These are phyloP conservation scores for Rhododendron williamsianum DNA, from an alignment of 148 eudicot species.

Conservation along the genomic window DNA sequence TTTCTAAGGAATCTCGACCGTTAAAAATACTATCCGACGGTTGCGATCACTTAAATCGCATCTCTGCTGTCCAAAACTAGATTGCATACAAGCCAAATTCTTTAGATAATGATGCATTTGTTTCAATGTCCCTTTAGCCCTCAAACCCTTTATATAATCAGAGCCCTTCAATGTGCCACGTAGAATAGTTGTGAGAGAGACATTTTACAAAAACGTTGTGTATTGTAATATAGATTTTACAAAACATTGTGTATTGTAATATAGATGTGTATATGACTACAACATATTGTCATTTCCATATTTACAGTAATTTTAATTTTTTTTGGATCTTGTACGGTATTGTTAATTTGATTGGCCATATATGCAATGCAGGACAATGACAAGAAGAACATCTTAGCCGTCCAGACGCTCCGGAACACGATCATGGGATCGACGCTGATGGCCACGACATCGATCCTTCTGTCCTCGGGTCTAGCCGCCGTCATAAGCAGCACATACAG, in stretches of 20 bases:
- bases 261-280: background rate
- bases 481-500: constrained; percentile 88
- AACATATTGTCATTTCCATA: background rate
- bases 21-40: no score
- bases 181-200: no score
- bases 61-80: no score
- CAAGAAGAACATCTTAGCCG: constrained; percentile 89
- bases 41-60: no score
- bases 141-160: no score
- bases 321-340: background rate
- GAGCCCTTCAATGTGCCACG: no score
- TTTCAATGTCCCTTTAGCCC: background rate
- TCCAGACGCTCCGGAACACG: constrained; percentile 84
- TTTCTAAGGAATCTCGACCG: no score
- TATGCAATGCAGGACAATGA: constrained; percentile 67
- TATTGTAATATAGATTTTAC: no score
- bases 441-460: constrained; percentile 97
- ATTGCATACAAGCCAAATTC: no score
- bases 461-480: constrained; percentile 78
- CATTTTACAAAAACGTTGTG: no score
- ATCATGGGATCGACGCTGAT: constrained; percentile 95
- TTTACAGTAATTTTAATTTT: background rate
- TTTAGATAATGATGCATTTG: background rate
- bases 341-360: background rate
- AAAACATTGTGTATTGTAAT: no score